These are phyloP conservation scores for Salvia sclarea DNA, from an alignment of 305 asterid species.

Conservation along the genomic window DNA sequence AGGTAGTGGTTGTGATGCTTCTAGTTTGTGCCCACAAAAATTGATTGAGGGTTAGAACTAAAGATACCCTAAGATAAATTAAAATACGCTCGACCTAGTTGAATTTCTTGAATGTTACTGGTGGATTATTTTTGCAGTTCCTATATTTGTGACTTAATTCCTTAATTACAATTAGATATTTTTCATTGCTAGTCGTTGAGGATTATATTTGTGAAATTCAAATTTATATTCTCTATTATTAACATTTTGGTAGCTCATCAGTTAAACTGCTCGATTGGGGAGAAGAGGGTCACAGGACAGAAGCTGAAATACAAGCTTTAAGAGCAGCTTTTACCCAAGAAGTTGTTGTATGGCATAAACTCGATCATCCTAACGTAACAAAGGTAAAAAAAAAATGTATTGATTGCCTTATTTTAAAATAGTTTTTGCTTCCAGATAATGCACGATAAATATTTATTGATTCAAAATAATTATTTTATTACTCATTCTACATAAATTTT, in stretches of 20 bases:
- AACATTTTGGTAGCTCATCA: slow-evolving; percentile 34
- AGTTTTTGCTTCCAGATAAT: no score
- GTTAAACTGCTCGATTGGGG: slow-evolving; percentile 88
- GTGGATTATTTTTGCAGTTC: neutral
- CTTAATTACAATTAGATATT: neutral
- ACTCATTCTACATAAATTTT: no score
- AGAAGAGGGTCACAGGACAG: slow-evolving; percentile 77
- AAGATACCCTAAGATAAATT: neutral
- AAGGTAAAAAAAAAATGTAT: slow-evolving; percentile 49
- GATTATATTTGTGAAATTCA: neutral
- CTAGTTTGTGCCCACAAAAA: slow-evolving; percentile 15
- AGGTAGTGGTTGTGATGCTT: slow-evolving; percentile 23
- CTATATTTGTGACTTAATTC: neutral
- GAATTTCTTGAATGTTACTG: neutral
- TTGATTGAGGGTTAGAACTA: neutral
- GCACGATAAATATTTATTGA: no score
- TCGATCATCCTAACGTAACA: slow-evolving; percentile 85
- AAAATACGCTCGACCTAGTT: neutral
- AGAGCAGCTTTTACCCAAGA: slow-evolving; percentile 84
- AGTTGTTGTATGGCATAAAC: slow-evolving; percentile 88
- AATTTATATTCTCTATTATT: neutral
- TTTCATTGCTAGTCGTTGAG: neutral
- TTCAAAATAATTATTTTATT: no score
- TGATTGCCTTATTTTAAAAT: neutral
- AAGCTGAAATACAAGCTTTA: slow-evolving; percentile 60